Conservation (phyloP, 257 asterid genomes). For the Fraxinus americana region DNA sequence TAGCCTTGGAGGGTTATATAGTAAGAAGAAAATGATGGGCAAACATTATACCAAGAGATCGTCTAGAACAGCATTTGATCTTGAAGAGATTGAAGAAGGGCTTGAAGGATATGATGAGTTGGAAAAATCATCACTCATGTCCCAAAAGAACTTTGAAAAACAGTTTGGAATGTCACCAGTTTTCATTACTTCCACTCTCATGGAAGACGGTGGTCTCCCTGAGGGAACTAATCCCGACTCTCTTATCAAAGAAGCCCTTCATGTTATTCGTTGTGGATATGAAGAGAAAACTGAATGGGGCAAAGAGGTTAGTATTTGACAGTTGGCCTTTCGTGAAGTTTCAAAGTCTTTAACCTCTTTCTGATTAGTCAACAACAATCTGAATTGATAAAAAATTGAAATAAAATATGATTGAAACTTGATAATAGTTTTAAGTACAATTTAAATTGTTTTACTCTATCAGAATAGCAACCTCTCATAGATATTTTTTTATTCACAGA, state of each 20-base stretch:
- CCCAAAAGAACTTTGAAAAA: conserved; percentile 78
- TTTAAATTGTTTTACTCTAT: neutral
- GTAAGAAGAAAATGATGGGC: conserved; percentile 71
- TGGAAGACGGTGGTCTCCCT: conserved; percentile 84
- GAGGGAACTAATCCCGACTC: conserved; percentile 64
- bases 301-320: conserved; percentile 55
- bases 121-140: conserved; percentile 87
- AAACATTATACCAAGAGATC: conserved; percentile 61
- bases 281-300: conserved; percentile 97
- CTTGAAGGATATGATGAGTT: conserved; percentile 87
- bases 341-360: neutral
- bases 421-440: neutral
- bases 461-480: neutral
- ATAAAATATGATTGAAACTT: neutral
- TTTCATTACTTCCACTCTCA: conserved; percentile 74
- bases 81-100: conserved; percentile 89
- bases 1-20: conserved; percentile 47
- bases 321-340: neutral
- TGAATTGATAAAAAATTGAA: neutral
- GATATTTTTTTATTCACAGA: conserved; percentile 41
- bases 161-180: conserved; percentile 85
- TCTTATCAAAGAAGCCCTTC: conserved; percentile 81
- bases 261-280: conserved; percentile 82
- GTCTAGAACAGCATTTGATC: conserved; percentile 60
- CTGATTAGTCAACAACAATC: neutral